Evolutionary conservation across 2,329 filamentous ascomycete species (phyloP).

Genomic region (Phoma sp.): DNA sequence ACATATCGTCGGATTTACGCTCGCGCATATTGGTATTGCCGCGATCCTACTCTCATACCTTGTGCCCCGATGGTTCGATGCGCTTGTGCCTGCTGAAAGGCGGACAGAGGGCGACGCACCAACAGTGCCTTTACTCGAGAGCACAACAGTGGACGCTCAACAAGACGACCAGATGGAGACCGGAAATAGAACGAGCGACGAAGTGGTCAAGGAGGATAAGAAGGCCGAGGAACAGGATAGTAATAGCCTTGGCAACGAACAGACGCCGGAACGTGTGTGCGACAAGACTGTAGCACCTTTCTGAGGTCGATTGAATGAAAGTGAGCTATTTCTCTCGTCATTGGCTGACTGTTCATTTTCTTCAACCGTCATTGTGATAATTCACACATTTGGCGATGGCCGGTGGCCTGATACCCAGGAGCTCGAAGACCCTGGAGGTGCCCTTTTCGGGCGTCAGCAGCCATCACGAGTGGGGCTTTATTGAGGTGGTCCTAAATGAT

Average conservation of each 20-base stretch:
- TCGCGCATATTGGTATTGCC: conserved; percentile 49
- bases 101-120: not conserved
- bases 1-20: conserved; percentile 9
- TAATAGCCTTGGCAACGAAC: not conserved
- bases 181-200: not conserved
- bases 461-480: conserved; percentile 5
- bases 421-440: not conserved
- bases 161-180: not conserved
- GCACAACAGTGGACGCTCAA: not conserved
- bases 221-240: not conserved
- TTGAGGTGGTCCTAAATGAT: not conserved
- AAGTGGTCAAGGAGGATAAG: not conserved
- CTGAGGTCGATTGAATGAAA: not conserved
- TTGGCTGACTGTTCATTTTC: no score
- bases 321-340: not conserved
- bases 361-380: not conserved
- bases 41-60: not conserved
- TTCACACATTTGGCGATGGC: not conserved
- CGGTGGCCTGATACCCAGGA: conserved; percentile 1
- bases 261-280: not conserved
- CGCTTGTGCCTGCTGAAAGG: not conserved
- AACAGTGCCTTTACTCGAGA: not conserved
- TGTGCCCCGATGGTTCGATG: not conserved
- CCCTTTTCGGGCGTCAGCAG: not conserved
- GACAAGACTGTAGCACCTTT: not conserved